Evolutionary conservation across 1,284 basidiomycete genomes (phyloP), one percentile per base, ranked within the genome.

Genomic region (Tilletia indica): DNA sequence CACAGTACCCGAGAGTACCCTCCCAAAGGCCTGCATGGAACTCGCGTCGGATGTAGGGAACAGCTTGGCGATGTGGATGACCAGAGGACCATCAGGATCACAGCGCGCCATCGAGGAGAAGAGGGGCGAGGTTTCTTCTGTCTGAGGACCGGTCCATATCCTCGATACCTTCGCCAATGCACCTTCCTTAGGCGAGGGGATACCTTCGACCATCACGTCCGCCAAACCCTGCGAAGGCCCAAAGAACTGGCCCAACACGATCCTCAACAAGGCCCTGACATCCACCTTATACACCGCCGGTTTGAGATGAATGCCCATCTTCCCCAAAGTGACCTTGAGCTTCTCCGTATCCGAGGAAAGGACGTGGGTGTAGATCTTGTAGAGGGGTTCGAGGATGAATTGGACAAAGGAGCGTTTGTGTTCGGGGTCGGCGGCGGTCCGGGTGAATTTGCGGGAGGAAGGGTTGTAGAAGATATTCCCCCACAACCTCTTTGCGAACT

Each of bases 231-330:
- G 90, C 14, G 91, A 89, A 0, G 76, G 72, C 3, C 97, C 96
- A 81, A 99, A 98, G 88, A 99, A 99, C 79, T 97, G 93, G 80
- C 92, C 92, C 75, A 97, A 86, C 3, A 98, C 91, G 61, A 93
- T 92, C 86, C 97, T 96, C 75, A 99, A 87, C 72, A 99, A 86
- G 3, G 97, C 96, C 70, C 95, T 88, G 8, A 96, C 94, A 83
- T 99, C 97, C 91, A 98, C 96, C 87, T 98, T 98, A 88, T 91
- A 99, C 88, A 93, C 93, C 51, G 94, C 88, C 0, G 94, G 92
- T 86, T 96, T 97, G 77, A 99, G 87, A 67, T 89, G 88, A 80
- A 99, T 99, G 4, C 90, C 90, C 48, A 99, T 87, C 16, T 87
- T 87, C 6, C 87, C 87, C n/a, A 99, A 87, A 0, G 95, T 98